Evolutionary conservation across 2,329 filamentous ascomycete genomes (phyloP).

Genomic region (Didymellaceae sp.): DNA sequence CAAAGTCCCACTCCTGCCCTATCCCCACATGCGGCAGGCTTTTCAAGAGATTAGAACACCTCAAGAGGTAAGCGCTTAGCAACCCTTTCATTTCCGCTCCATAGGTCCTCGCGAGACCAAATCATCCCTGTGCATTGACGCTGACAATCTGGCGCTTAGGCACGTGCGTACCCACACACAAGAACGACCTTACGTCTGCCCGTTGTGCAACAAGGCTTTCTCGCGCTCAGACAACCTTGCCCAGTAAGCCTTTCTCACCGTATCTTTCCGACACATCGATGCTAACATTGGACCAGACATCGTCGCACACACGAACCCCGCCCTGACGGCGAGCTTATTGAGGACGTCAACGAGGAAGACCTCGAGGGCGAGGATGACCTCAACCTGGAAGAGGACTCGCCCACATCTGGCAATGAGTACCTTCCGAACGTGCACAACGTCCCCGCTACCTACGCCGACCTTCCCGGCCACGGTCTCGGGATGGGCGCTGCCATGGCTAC

Average conservation of each 20-base stretch:
- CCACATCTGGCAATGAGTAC: conserved; percentile 72
- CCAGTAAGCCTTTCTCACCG: conserved; percentile 68
- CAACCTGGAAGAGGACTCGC: conserved; percentile 78
- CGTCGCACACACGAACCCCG: conserved; percentile 81
- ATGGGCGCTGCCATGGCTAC: conserved; percentile 51
- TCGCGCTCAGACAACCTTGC: conserved; percentile 98
- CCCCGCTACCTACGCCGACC: conserved; percentile 43
- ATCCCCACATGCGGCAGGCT: conserved; percentile 96
- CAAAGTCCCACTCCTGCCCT: conserved; percentile 98
- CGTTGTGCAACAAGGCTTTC: conserved; percentile 98
- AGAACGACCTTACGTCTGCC: conserved; percentile 97
- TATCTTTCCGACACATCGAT: conserved; percentile 15
- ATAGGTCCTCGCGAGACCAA: conserved; percentile 15
- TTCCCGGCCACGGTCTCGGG: conserved; percentile 42
- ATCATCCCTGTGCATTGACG: conserved; percentile 52
- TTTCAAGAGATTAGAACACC: conserved; percentile 98
- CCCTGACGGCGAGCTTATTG: conserved; percentile 67
- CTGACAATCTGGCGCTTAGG: conserved; percentile 64
- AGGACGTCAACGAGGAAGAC: conserved; percentile 76
- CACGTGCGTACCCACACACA: conserved; percentile 99
- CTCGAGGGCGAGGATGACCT: conserved; percentile 88
- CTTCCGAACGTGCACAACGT: conserved; percentile 39
- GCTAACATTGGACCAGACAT: conserved; percentile 61
- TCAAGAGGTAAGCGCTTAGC: conserved; percentile 83
- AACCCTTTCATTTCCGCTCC: conserved; percentile 34